Percentiles rank a stretch among this genome's conserved stretches.
Conservation (phyloP, 108 stramenopile genomes). For the Seminavis robusta region DNA sequence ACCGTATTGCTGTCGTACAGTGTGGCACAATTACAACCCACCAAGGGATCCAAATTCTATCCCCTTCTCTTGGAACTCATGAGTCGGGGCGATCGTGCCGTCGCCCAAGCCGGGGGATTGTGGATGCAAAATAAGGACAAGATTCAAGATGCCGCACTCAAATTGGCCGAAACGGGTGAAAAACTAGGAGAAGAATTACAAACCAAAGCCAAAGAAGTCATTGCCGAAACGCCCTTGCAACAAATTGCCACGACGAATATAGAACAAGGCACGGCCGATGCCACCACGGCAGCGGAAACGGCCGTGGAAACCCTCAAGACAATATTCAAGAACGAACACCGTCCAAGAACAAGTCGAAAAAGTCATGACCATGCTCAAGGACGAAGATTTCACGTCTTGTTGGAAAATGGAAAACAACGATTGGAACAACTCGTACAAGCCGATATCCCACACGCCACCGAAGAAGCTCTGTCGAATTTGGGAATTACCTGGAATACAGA, state of each 20-base stretch:
- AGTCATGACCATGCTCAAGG: slow-evolving; percentile 72
- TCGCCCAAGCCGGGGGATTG: slow-evolving; percentile 23
- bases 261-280: slow-evolving; percentile 12
- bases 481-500: slow-evolving; percentile 52
- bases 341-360: slow-evolving; percentile 51
- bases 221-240: slow-evolving; percentile 1
- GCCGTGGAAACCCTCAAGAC: slow-evolving; percentile 10
- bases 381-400: slow-evolving; percentile 74
- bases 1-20: not conserved
- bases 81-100: slow-evolving; percentile 42
- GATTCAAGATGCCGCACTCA: slow-evolving; percentile 10
- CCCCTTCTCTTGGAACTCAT: slow-evolving; percentile 68
- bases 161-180: slow-evolving; percentile 17
- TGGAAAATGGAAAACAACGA: slow-evolving; percentile 58
- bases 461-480: slow-evolving; percentile 46
- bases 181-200: slow-evolving; percentile 7
- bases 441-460: slow-evolving; percentile 57
- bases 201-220: slow-evolving; percentile 15
- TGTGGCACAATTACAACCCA: slow-evolving; percentile 19
- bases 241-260: not conserved
- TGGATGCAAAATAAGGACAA: slow-evolving; percentile 17
- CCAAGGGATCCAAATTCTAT: slow-evolving; percentile 73
- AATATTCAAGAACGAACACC: slow-evolving; percentile 13
- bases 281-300: slow-evolving; percentile 10
- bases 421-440: slow-evolving; percentile 56